Evolutionary conservation across 2,329 filamentous ascomycete genomes (phyloP).

Genomic region (Leptographium wingfieldii): DNA sequence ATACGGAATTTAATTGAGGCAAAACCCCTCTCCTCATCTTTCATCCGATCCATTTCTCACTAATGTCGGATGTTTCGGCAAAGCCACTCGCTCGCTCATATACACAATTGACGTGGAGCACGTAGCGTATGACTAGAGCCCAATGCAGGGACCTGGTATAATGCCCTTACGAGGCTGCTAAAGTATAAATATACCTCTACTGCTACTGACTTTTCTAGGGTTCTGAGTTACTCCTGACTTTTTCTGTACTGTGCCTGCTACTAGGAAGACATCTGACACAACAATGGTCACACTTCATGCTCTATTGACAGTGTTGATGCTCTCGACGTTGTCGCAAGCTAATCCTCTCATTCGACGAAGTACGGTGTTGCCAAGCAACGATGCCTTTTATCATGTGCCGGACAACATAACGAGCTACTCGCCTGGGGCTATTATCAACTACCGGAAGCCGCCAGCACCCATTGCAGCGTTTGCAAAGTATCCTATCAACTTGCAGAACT

Average conservation of each 20-base stretch:
- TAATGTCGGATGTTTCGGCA: background rate
- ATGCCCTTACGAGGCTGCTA: too few species aligned
- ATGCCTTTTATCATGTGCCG: constrained; percentile 5
- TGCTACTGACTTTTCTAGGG: too few species aligned
- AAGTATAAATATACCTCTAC: too few species aligned
- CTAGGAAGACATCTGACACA: too few species aligned
- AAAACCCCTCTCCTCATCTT: background rate
- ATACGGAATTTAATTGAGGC: background rate
- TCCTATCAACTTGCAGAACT: background rate
- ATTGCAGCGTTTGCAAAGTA: constrained; percentile 4
- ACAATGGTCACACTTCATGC: too few species aligned
- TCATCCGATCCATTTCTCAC: background rate
- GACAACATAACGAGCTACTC: constrained; percentile 3
- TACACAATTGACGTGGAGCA: background rate
- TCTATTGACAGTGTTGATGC: too few species aligned
- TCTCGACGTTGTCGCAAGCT: too few species aligned
- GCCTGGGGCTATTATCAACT: constrained; percentile 2
- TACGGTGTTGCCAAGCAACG: background rate
- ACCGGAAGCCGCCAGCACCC: constrained; percentile 1
- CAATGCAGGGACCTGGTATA: too few species aligned
- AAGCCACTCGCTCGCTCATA: background rate
- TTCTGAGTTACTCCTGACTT: too few species aligned
- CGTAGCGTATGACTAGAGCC: background rate
- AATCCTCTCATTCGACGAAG: too few species aligned
- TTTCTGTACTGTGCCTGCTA: too few species aligned